A percentile compares a stretch with the other conserved stretches of the same genome.
These are phyloP conservation scores for Verticillium isaacii DNA, from an alignment of 2,329 filamentous ascomycete species.

Conservation along the genomic window DNA sequence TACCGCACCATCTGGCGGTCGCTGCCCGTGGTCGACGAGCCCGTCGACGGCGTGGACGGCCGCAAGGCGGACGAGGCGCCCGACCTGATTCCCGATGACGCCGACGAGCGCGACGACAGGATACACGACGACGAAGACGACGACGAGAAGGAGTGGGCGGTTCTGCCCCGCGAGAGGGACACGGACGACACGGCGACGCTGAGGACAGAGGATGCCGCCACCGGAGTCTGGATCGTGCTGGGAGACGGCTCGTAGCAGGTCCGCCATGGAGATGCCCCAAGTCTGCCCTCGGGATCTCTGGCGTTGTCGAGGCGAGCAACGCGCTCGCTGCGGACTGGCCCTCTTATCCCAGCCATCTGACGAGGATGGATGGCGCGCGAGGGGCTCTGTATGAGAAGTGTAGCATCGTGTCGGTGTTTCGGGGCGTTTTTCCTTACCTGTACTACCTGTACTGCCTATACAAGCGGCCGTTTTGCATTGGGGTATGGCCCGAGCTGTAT, in stretches of 20 bases:
- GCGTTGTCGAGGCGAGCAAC: conserved; percentile 18
- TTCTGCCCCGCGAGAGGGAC: conserved; percentile 8
- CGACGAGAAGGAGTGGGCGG: conserved; percentile 22
- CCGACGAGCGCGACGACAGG: background rate
- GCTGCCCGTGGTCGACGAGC: conserved; percentile 35
- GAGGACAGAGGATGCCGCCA: conserved; percentile 18
- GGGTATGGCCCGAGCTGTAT: background rate
- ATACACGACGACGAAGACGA: conserved; percentile 20
- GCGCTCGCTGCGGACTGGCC: conserved; percentile 32
- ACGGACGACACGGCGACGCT: conserved; percentile 18
- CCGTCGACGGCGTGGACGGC: conserved; percentile 11
- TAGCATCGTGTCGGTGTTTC: background rate
- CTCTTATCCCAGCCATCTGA: conserved; percentile 17
- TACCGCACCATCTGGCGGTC: conserved; percentile 17
- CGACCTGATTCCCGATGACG: conserved; percentile 24
- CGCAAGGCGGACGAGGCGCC: conserved; percentile 24
- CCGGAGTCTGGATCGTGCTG: conserved; percentile 37
- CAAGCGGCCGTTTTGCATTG: background rate
- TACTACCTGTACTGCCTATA: background rate
- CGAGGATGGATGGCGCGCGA: background rate
- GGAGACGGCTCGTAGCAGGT: conserved; percentile 43
- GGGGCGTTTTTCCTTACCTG: background rate
- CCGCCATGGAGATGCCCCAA: conserved; percentile 25
- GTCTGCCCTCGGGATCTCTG: conserved; percentile 20
- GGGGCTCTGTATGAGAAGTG: background rate